Percentiles rank a stretch among this genome's conserved stretches.
phyloP scores from a whole-genome alignment of 768 basidiomycete species.

The Boletus subparvulus region DNA sequence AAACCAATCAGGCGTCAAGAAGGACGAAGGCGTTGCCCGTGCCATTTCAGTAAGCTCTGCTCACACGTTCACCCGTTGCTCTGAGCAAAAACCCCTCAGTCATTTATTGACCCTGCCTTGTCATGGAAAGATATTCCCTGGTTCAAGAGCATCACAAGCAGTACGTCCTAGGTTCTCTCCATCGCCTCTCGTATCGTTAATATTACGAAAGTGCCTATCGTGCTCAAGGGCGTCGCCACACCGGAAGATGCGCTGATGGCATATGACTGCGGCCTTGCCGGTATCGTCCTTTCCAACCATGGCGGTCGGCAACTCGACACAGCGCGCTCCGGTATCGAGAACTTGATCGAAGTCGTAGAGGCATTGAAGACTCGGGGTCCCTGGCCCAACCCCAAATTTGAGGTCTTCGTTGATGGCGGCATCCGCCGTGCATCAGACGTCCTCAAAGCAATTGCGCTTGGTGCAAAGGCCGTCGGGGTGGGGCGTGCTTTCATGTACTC shows the following conservation, averaged over 20 bases:
- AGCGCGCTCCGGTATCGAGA: conserved; percentile 80
- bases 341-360: conserved; percentile 75
- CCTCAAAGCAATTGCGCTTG: conserved; percentile 78
- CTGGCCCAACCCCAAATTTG: conserved; percentile 76
- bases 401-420: conserved; percentile 91
- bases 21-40: conserved; percentile 77
- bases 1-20: conserved; percentile 29
- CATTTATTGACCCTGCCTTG: conserved; percentile 89
- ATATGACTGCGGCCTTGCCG: conserved; percentile 67
- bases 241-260: conserved; percentile 84
- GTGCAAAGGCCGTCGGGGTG: conserved; percentile 78
- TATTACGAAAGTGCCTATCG: conserved; percentile 65
- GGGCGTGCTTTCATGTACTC: conserved; percentile 85
- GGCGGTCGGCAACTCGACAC: conserved; percentile 74
- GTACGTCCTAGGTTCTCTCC: conserved; percentile 31
- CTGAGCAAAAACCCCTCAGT: conserved; percentile 41
- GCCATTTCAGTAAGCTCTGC: conserved; percentile 71
- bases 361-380: conserved; percentile 65
- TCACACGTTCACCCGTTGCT: conserved; percentile 30
- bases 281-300: conserved; percentile 79
- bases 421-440: conserved; percentile 86
- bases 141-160: conserved; percentile 75
- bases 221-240: conserved; percentile 81
- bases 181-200: not conserved
- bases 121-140: conserved; percentile 64